Percentiles rank a stretch among this genome's conserved stretches.
phyloP scores from a whole-genome alignment of 1,284 basidiomycete genomes.

The Trichosporon coremiiforme region DNA sequence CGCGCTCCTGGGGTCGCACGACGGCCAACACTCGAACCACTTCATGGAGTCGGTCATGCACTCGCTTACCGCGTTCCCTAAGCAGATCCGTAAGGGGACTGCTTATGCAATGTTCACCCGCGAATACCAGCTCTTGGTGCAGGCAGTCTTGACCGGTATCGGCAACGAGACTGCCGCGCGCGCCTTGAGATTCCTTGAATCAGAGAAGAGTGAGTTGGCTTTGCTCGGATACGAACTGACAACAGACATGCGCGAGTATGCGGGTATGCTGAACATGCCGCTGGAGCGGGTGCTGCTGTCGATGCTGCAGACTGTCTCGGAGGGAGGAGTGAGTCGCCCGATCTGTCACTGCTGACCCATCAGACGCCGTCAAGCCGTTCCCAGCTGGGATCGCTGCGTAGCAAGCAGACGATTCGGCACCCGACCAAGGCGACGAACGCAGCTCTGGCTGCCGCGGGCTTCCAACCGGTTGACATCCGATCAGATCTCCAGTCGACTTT shows the following conservation, averaged over 20 bases:
- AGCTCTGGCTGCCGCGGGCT: not conserved
- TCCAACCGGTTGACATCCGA: conserved; percentile 8
- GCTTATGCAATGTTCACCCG: conserved; percentile 15
- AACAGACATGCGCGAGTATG: conserved; percentile 16
- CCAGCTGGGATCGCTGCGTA: conserved; percentile 2
- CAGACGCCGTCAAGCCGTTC: conserved; percentile 3
- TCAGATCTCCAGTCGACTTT: not conserved
- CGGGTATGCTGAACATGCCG: conserved; percentile 2
- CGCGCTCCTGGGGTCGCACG: not conserved
- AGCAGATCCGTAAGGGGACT: conserved; percentile 16
- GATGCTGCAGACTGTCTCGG: conserved; percentile 10
- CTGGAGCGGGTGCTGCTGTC: conserved; percentile 17
- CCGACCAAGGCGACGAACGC: conserved; percentile 13
- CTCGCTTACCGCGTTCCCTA: conserved; percentile 7
- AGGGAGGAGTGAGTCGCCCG: not conserved
- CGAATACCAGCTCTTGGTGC: conserved; percentile 14
- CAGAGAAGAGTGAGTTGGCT: conserved; percentile 1
- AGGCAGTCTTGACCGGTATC: conserved; percentile 4
- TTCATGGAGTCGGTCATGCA: conserved; percentile 19
- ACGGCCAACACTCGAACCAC: conserved; percentile 12
- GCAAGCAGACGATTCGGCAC: conserved; percentile 14
- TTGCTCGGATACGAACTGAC: not conserved
- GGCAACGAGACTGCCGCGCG: conserved; percentile 9
- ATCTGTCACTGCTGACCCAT: not conserved
- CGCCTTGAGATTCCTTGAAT: conserved; percentile 6